These are phyloP conservation scores for Ascochyta koolunga DNA, from an alignment of 2,329 filamentous ascomycete genomes.

Conservation along the genomic window DNA sequence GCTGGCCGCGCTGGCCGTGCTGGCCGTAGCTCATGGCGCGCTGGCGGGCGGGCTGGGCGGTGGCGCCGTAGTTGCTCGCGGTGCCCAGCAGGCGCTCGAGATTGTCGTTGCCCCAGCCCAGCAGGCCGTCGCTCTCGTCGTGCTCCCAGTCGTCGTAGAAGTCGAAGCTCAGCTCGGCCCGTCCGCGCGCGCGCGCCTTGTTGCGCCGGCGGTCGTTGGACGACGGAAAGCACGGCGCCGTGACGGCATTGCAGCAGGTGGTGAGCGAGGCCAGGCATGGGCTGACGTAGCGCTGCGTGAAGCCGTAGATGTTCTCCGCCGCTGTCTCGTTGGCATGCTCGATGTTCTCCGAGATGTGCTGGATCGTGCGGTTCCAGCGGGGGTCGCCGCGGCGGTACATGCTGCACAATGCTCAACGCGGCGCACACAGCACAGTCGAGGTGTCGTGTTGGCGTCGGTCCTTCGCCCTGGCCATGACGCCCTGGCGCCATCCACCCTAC, in stretches of 20 bases:
- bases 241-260: conserved; percentile 70
- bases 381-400: conserved; percentile 75
- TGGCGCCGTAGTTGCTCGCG: conserved; percentile 61
- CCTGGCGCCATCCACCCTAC: conserved; percentile 4
- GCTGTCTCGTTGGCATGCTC: conserved; percentile 89
- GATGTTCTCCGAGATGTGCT: conserved; percentile 88
- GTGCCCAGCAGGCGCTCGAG: conserved; percentile 82
- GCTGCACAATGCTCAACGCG: conserved; percentile 19
- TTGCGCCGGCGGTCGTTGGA: conserved; percentile 78
- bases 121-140: conserved; percentile 65
- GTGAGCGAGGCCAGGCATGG: conserved; percentile 77
- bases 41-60: conserved; percentile 69
- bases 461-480: too few species aligned
- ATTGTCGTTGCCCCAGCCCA: conserved; percentile 82
- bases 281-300: conserved; percentile 81
- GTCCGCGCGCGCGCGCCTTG: conserved; percentile 60
- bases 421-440: conserved; percentile 33
- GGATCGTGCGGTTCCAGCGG: conserved; percentile 89
- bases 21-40: conserved; percentile 90
- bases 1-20: conserved; percentile 67
- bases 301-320: conserved; percentile 88
- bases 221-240: conserved; percentile 73
- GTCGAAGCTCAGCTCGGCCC: conserved; percentile 87
- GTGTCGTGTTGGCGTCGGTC: too few species aligned
- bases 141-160: conserved; percentile 98